Evolutionary conservation across 495 filamentous ascomycete genomes (phyloP), one percentile per base, ranked within the genome.

Genomic region (Penicillium roqueforti): DNA sequence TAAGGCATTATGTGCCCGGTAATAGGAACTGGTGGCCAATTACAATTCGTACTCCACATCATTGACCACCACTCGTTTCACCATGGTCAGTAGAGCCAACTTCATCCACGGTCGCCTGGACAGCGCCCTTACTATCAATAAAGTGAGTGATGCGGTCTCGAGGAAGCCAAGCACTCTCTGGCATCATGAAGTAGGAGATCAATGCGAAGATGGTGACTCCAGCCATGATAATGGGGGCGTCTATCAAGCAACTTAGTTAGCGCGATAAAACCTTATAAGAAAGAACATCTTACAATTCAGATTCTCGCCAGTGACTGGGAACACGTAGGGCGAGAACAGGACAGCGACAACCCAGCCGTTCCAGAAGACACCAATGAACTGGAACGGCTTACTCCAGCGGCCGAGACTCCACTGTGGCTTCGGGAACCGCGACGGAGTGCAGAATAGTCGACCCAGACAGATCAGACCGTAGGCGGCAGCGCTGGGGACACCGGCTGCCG

Each of bases 381-480:
- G 74, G 57, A 79, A 77, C 19, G 75, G 75, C 64, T 74, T 73
- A 57, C 72, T 76, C 62, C 59, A 66, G 0, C 64, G 56, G 1
- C 75, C 75, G 6, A 77, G 59, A 50, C 70, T 77, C 75, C 75
- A 77, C 25, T 65, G 45, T 7, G 75, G 75, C 54, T 68, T 77
- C 20, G 75, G 75, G 55, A 77, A 77, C 9, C 67, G 68, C 1
- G 72, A 66, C 0, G 70, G 73, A 1, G 79, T 81, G 39, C 76
- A 72, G 41, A 79, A 57, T 9, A 75, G 64, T 14, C 79, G 73
- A 4, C 73, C 79, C 1, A 81, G 73, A 47, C 77, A 79, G 58
- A 81, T 79, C 6, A 81, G 67, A 2, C 77, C 78, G 55, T 81
- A 81, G 4, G 78, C 76, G 1, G 79, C 78, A 19, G 78, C 78